Conservation (phyloP, 2,329 filamentous ascomycete genomes). For the Claviceps arundinis region DNA sequence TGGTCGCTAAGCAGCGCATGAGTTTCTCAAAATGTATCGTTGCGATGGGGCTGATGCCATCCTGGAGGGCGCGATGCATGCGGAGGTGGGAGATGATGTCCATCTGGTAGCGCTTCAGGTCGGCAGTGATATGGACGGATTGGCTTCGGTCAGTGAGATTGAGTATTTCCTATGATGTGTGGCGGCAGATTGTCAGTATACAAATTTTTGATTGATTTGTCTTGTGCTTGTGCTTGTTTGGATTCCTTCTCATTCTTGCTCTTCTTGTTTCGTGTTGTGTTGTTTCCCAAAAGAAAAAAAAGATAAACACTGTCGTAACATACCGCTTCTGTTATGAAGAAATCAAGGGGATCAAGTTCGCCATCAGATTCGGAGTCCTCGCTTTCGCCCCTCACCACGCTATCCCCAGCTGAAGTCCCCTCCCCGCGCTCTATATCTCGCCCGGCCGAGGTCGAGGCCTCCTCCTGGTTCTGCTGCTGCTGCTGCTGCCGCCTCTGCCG, state of each 20-base stretch:
- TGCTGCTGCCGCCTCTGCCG: slow-evolving; percentile 10
- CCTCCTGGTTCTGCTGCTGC: no score
- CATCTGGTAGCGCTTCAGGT: slow-evolving; percentile 72
- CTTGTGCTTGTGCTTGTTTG: background rate
- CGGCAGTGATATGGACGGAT: slow-evolving; percentile 53
- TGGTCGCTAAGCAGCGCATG: slow-evolving; percentile 58
- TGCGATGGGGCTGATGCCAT: slow-evolving; percentile 64
- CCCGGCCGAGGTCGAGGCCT: no score
- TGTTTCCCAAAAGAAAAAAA: background rate
- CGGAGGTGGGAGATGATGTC: slow-evolving; percentile 81
- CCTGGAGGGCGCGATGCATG: slow-evolving; percentile 70
- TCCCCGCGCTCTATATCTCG: slow-evolving; percentile 6
- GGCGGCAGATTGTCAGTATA: no score
- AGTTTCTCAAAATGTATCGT: slow-evolving; percentile 66
- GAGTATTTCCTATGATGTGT: slow-evolving; percentile 35
- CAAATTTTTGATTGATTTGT: background rate
- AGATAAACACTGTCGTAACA: slow-evolving; percentile 4
- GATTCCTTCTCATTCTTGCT: background rate
- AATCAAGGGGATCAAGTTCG: slow-evolving; percentile 4
- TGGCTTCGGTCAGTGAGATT: slow-evolving; percentile 45
- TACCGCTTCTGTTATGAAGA: slow-evolving; percentile 32
- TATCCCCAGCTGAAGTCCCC: slow-evolving; percentile 21
- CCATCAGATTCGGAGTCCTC: background rate
- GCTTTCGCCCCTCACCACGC: slow-evolving; percentile 28
- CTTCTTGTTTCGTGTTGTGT: background rate